Evolutionary conservation across 805 yeast species (phyloP).

Genomic region (Pichia eremophila): DNA sequence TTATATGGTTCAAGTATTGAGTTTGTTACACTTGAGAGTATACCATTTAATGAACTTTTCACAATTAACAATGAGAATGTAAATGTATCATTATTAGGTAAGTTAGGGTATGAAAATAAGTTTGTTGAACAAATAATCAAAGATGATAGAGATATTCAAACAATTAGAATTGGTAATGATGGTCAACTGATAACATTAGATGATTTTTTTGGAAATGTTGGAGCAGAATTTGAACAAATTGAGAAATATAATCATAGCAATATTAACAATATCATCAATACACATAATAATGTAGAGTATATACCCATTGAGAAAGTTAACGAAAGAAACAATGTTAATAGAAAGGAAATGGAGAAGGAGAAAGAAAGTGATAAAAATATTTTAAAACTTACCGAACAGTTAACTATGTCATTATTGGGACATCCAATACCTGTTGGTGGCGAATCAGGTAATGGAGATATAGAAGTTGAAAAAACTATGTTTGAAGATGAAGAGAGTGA

Average conservation of each 20-base stretch:
- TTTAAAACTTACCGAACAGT: constrained; percentile 18
- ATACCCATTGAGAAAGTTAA: not conserved
- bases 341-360: not conserved
- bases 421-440: not conserved
- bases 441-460: not conserved
- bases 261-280: not conserved
- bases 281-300: not conserved
- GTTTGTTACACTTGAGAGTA: constrained; percentile 22
- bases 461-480: constrained; percentile 5
- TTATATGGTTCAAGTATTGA: constrained; percentile 25
- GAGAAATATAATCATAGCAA: not conserved
- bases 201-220: constrained; percentile 19
- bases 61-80: not conserved
- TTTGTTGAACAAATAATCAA: constrained; percentile 23
- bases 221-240: constrained; percentile 8
- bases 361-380: constrained; percentile 1
- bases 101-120: constrained; percentile 20
- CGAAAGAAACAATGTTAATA: not conserved
- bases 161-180: constrained; percentile 18
- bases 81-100: constrained; percentile 1
- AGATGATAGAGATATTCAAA: constrained; percentile 26
- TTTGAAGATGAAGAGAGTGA: not conserved
- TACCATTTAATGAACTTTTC: constrained; percentile 16
- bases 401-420: constrained; percentile 20
- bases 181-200: constrained; percentile 24